Evolutionary conservation across 2,329 filamentous ascomycete species (phyloP).

Genomic region (Leptographium lundbergii): DNA sequence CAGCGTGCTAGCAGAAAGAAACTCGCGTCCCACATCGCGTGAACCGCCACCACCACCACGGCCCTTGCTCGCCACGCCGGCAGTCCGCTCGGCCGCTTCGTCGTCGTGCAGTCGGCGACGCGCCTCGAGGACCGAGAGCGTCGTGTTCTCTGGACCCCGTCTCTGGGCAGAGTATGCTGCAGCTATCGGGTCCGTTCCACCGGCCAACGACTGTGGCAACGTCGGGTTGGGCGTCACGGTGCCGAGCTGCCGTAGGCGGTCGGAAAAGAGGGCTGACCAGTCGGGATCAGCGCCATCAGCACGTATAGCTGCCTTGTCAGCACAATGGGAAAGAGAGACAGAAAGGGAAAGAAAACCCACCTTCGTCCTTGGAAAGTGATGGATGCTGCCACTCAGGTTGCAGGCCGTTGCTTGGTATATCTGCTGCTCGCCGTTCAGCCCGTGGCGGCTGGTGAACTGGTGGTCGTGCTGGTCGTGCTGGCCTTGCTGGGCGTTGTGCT

Average conservation of each 20-base stretch:
- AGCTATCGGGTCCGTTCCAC: conserved; percentile 7
- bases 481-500: conserved; percentile 7
- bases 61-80: background rate
- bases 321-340: background rate
- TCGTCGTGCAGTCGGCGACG: conserved; percentile 32
- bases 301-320: conserved; percentile 22
- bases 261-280: conserved; percentile 30
- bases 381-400: background rate
- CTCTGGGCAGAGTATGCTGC: conserved; percentile 6
- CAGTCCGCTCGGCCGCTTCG: background rate
- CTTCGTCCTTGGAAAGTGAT: conserved; percentile 8
- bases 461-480: background rate
- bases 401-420: too few relatives aligned
- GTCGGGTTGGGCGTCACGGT: conserved; percentile 41
- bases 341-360: background rate
- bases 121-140: conserved; percentile 36
- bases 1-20: conserved; percentile 34
- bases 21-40: conserved; percentile 23
- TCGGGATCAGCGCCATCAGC: conserved; percentile 30
- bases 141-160: conserved; percentile 27
- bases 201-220: conserved; percentile 38
- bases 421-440: background rate
- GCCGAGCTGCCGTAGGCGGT: conserved; percentile 41
- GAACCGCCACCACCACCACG: background rate
- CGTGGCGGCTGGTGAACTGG: background rate